Conservation (phyloP, 805 yeast species). For the Candida odintsovae region DNA sequence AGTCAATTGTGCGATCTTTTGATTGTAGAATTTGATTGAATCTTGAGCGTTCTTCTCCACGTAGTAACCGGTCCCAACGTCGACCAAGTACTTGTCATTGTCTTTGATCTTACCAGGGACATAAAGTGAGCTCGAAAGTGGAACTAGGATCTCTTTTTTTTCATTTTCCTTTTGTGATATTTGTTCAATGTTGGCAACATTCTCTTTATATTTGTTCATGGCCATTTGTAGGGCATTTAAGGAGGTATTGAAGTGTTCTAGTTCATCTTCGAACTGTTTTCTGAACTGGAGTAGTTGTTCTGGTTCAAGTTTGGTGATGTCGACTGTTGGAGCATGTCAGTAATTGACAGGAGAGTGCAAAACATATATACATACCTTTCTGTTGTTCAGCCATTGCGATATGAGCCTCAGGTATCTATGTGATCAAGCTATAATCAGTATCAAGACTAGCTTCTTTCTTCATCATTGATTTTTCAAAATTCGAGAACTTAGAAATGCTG, state of each 20-base stretch:
- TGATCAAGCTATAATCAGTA: too few species aligned
- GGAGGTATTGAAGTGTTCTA: constrained; percentile 81
- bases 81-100: constrained; percentile 72
- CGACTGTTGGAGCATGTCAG: constrained; percentile 35
- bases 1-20: constrained; percentile 65
- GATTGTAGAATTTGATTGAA: constrained; percentile 65
- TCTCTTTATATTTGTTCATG: constrained; percentile 73
- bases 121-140: constrained; percentile 82
- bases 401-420: too few species aligned
- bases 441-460: too few species aligned
- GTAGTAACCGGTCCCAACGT: constrained; percentile 93
- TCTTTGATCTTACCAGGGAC: constrained; percentile 77
- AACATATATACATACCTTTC: constrained; percentile 2
- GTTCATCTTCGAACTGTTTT: constrained; percentile 75
- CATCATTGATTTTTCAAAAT: not conserved
- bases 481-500: not conserved
- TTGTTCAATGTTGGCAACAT: constrained; percentile 61
- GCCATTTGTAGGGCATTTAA: constrained; percentile 81
- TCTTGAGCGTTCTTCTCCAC: constrained; percentile 72
- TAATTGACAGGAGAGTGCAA: not conserved
- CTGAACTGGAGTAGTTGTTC: constrained; percentile 84
- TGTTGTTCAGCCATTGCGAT: constrained; percentile 8
- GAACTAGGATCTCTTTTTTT: constrained; percentile 61
- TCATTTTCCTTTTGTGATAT: constrained; percentile 38
- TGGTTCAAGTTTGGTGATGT: constrained; percentile 64